phyloP scores from a whole-genome alignment of 2,329 filamentous ascomycete genomes.

The Exophiala viscosa region DNA sequence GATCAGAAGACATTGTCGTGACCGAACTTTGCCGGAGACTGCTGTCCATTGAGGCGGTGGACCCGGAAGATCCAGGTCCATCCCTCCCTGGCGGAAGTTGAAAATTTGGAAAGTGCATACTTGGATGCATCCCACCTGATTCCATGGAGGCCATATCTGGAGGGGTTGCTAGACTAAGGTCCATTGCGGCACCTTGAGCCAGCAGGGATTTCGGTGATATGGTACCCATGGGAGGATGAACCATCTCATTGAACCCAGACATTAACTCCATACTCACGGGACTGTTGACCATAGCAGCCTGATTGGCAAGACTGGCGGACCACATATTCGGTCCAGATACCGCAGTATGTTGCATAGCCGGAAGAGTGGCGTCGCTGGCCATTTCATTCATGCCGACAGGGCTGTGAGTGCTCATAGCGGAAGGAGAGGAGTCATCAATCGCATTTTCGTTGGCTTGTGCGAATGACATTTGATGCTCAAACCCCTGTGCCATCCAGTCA shows the following conservation, averaged over 20 bases:
- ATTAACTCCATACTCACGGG: conserved; percentile 72
- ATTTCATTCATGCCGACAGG: conserved; percentile 88
- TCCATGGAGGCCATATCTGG: conserved; percentile 72
- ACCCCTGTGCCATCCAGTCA: conserved; percentile 73
- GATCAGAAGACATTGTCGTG: conserved; percentile 59
- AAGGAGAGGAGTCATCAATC: conserved; percentile 89
- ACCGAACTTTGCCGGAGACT: conserved; percentile 61
- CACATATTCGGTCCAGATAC: conserved; percentile 61
- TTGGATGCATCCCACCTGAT: conserved; percentile 52
- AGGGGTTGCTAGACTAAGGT: conserved; percentile 75
- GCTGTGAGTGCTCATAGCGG: conserved; percentile 90
- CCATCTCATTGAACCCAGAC: conserved; percentile 70
- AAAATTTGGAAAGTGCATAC: conserved; percentile 55
- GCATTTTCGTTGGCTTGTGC: conserved; percentile 69
- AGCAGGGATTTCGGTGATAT: conserved; percentile 73
- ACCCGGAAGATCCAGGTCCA: conserved; percentile 44
- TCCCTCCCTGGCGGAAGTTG: conserved; percentile 38
- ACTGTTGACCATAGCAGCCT: conserved; percentile 61
- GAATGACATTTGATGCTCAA: conserved; percentile 73
- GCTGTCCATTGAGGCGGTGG: conserved; percentile 51
- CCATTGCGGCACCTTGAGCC: conserved; percentile 57
- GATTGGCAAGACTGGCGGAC: conserved; percentile 66
- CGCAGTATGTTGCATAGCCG: conserved; percentile 23
- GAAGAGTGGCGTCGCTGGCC: conserved; percentile 68
- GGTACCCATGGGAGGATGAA: conserved; percentile 62